Conservation (phyloP, 2,329 filamentous ascomycete species). For the Diplodia intermedia region DNA sequence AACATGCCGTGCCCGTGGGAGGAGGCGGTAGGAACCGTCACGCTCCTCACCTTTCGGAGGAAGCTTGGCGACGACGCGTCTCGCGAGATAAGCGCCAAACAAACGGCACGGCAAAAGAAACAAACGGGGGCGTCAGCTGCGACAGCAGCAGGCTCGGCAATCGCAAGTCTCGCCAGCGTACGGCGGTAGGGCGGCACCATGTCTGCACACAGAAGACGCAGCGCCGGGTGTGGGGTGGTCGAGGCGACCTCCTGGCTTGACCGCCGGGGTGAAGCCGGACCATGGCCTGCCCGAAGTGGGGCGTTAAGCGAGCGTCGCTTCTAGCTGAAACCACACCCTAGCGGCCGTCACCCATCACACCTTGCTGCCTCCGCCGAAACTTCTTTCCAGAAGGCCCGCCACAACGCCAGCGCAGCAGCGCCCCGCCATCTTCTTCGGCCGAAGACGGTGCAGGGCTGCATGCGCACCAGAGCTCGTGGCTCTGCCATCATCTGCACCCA, state of each 20-base stretch:
- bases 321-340: slow-evolving; percentile 1
- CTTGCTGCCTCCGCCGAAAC: neutral
- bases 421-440: neutral
- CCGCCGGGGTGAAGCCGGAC: neutral
- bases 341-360: neutral
- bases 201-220: slow-evolving; percentile 2
- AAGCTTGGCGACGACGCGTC: too few species aligned
- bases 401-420: neutral
- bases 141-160: neutral
- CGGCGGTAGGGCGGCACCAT: neutral
- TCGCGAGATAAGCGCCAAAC: neutral
- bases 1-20: neutral
- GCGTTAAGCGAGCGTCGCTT: slow-evolving; percentile 19
- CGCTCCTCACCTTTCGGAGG: too few species aligned
- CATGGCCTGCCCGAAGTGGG: slow-evolving; percentile 10
- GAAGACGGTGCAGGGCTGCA: neutral
- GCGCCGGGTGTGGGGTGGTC: neutral
- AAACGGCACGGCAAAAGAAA: neutral
- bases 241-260: neutral
- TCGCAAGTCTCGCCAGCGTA: neutral
- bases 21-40: neutral
- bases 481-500: neutral
- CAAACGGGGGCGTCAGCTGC: neutral
- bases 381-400: neutral
- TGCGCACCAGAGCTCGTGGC: neutral